Conservation (phyloP, 2,329 filamentous ascomycete genomes). For the Epichloe sibirici region DNA sequence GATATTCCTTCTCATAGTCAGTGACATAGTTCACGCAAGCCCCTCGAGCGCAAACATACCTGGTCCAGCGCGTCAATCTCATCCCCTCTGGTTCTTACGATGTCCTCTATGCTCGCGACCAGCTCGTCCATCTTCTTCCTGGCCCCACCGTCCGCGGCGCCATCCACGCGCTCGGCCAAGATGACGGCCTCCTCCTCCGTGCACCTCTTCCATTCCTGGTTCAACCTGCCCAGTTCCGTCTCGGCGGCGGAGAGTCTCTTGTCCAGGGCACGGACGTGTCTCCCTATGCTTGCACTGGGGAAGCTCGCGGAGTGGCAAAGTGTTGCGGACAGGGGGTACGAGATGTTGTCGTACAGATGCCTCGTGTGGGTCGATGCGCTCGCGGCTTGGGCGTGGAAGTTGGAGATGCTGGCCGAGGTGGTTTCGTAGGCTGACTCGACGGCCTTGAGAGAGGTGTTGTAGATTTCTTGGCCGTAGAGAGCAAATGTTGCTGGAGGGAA, state of each 20-base stretch:
- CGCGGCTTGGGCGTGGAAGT: constrained; percentile 11
- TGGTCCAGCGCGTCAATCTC: constrained; percentile 17
- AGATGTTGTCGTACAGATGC: constrained; percentile 19
- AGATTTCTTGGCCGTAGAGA: constrained; percentile 3
- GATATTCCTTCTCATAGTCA: constrained; percentile 3
- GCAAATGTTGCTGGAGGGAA: constrained; percentile 3
- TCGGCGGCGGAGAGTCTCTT: constrained; percentile 12
- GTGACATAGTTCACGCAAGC: not conserved
- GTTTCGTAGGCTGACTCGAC: constrained; percentile 13
- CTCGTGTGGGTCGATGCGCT: constrained; percentile 9
- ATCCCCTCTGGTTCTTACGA: constrained; percentile 11
- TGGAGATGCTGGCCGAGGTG: constrained; percentile 11
- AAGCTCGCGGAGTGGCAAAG: constrained; percentile 15
- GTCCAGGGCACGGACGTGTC: constrained; percentile 15
- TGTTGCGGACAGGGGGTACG: constrained; percentile 19
- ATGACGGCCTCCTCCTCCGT: constrained; percentile 9
- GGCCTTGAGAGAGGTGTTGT: constrained; percentile 4
- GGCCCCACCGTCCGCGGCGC: not conserved
- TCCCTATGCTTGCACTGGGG: constrained; percentile 14
- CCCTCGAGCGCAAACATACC: constrained; percentile 8
- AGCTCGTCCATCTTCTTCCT: constrained; percentile 1
- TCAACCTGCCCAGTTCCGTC: constrained; percentile 12
- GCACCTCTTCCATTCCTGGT: constrained; percentile 16
- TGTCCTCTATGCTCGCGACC: constrained; percentile 12
- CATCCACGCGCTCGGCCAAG: constrained; percentile 9